Evolutionary conservation across 148 eudicot genomes (phyloP), one percentile per base, ranked within the genome.

Genomic region (Rhododendron mucronatum): DNA sequence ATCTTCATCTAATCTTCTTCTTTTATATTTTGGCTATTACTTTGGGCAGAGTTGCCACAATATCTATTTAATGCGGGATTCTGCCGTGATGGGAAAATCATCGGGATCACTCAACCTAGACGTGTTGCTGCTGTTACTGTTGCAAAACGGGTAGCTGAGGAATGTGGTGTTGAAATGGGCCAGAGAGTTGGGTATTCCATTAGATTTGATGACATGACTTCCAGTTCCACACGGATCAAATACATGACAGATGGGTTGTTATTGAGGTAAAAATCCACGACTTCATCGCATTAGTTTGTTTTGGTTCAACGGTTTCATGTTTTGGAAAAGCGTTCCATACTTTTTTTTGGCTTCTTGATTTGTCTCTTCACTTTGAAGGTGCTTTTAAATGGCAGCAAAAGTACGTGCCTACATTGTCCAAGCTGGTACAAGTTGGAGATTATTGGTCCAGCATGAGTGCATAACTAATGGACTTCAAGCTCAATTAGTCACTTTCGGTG

Each of bases 231-330:
- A 84, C 92, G 91, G 92, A 95, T 97, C 90, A 97, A 97, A 81
- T 97, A 95, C 90, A 95, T 97, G 99, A 97, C 98, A 18, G 99
- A 97, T 89, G 98, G 98, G 84, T 88, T 97, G 69, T 86, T 97
- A 5, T 86, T 97, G 87, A 95, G 99, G 99, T 97, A 93, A 61
- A 77, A 23, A 33, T 86, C 4, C 59, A 15, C n/a, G 11, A 1
- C 7, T 84, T 86, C 45, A 18, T 51, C 16, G 11, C 20, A 67
- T 63, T 41, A 26, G 44, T 16, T 69, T 69, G 30, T 84, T 50
- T 67, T 59, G 69, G 41, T 28, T 47, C 18, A 8, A 33, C 71
- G 28, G 45, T 47, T 65, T 61, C 63, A 48, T 33, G 7, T 33
- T 7, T 13, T 74, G 81, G 41, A 75, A 35, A 51, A 51, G 15